Base-by-base conservation (phyloP, 2,329 filamentous ascomycete genomes). In the Colletotrichum trifolii region DNA sequence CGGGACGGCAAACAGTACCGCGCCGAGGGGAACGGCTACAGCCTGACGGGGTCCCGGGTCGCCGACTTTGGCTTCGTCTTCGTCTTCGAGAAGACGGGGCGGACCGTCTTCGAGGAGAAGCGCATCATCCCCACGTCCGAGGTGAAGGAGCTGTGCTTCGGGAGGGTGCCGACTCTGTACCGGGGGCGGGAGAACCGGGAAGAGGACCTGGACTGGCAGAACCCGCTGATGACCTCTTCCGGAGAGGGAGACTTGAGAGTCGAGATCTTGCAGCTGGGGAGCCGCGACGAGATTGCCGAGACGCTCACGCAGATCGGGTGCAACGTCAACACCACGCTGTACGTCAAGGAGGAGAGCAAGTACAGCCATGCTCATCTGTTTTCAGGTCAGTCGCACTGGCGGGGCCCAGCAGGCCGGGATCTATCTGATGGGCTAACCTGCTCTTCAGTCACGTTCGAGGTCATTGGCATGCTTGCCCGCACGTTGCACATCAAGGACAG, bases 91-190 rank as follows among this genome's bases (percentile, higher is more conserved):
- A 73, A 74, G n/a, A 75, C 75, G 2, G 78, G 78, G 0, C 71
- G 69, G 12, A 75, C 75, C 0, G 68, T 55, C 9, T 81, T 80
- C 38, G 53, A 71, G 10, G 72, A 72, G 7, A 73, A 74, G 9
- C 70, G 80, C 1, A 67, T 80, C 0, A 75, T 81, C 2, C 79
- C 80, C 0, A 73, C 68, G 3, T 69, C 75, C 5, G 71, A 72
- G 1, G 71, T 82, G 11, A 81, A 81, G 58, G 71, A 77, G 48
- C 62, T 80, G 1, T 76, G 77, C 38, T 82, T 82, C 56, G 80
- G 80, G 0, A 73, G 73, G 4, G 78, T 78, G 0, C 75, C 77
- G 0, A 81, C 79, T 0, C 75, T 82, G 0, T 81, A 77, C 40
- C 56, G 62, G 40, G 6, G 54, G 38, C 3, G 25, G 13, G n/a